Conservation (phyloP, 2,329 filamentous ascomycete species). For the Aureobasidium musti region DNA sequence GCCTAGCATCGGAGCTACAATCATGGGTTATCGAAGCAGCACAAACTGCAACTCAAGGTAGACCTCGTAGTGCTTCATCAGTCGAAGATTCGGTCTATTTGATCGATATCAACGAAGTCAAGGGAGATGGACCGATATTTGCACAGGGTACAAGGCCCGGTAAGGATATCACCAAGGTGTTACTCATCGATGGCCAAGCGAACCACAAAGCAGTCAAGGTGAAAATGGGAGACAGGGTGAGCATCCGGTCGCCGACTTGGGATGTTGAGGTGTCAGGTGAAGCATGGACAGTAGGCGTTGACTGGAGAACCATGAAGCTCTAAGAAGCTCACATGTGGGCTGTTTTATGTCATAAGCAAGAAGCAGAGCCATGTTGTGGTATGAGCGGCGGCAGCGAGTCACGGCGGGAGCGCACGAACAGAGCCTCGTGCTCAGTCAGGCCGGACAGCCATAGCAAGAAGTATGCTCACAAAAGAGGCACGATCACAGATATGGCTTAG, state of each 20-base stretch:
- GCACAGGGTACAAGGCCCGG: constrained; percentile 30
- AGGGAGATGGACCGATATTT: constrained; percentile 29
- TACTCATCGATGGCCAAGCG: constrained; percentile 33
- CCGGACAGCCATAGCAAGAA: background rate
- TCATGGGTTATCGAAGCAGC: constrained; percentile 54
- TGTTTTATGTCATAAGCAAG: background rate
- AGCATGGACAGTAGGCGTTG: constrained; percentile 47
- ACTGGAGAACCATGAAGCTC: constrained; percentile 41
- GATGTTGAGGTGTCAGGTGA: constrained; percentile 42
- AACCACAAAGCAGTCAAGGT: constrained; percentile 35
- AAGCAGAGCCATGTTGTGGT: constrained; percentile 13
- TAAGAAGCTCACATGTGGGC: constrained; percentile 17
- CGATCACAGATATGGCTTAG: background rate
- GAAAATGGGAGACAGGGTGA: constrained; percentile 40
- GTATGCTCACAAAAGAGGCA: no score
- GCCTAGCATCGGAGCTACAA: constrained; percentile 53
- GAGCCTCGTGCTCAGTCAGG: background rate
- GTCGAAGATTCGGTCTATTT: constrained; percentile 36
- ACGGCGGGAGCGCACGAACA: constrained; percentile 5
- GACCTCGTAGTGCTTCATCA: constrained; percentile 34
- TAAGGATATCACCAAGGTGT: constrained; percentile 30
- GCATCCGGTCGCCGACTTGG: constrained; percentile 47
- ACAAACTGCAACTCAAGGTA: constrained; percentile 36
- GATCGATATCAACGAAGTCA: constrained; percentile 32
- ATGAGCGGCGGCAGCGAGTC: constrained; percentile 4